These are phyloP conservation scores for Bretziella fagacearum DNA, from an alignment of 2,329 filamentous ascomycete genomes.

Conservation along the genomic window DNA sequence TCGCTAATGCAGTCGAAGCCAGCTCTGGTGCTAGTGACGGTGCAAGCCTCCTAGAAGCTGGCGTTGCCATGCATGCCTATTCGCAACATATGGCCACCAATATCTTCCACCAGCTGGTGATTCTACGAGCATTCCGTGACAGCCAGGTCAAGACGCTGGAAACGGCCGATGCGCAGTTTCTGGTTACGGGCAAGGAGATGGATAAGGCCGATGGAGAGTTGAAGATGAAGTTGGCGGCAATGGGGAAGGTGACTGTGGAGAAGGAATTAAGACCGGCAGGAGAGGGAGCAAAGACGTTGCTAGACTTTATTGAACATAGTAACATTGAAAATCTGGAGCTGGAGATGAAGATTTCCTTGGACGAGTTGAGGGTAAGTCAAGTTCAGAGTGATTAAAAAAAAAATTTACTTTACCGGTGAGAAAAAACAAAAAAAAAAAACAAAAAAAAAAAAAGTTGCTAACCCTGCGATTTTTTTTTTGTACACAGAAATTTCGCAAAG, in stretches of 20 bases:
- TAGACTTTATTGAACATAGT: slow-evolving; percentile 62
- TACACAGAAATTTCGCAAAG: slow-evolving; percentile 38
- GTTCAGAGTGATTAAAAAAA: not conserved
- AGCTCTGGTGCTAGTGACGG: slow-evolving; percentile 71
- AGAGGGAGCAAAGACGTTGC: slow-evolving; percentile 43
- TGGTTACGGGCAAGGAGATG: slow-evolving; percentile 43
- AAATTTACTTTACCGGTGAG: too few relatives aligned
- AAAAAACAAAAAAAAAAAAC: too few relatives aligned
- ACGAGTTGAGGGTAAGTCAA: slow-evolving; percentile 44
- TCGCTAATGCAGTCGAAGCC: slow-evolving; percentile 66
- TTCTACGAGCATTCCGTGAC: slow-evolving; percentile 34
- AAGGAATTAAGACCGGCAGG: slow-evolving; percentile 41
- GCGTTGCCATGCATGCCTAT: slow-evolving; percentile 53
- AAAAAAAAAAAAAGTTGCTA: not conserved
- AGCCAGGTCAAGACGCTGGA: slow-evolving; percentile 40
- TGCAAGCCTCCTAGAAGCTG: slow-evolving; percentile 59
- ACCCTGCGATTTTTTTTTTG: slow-evolving; percentile 15
- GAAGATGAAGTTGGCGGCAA: slow-evolving; percentile 46
- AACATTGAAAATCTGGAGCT: slow-evolving; percentile 49
- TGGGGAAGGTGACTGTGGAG: slow-evolving; percentile 49
- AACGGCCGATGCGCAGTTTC: slow-evolving; percentile 41
- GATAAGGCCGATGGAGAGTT: slow-evolving; percentile 50
- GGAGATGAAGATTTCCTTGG: slow-evolving; percentile 52
- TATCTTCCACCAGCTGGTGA: slow-evolving; percentile 37
- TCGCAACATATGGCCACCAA: slow-evolving; percentile 49